Conservation (phyloP, 192 early-diverging fungal genomes). For the Coemansia sp. region DNA sequence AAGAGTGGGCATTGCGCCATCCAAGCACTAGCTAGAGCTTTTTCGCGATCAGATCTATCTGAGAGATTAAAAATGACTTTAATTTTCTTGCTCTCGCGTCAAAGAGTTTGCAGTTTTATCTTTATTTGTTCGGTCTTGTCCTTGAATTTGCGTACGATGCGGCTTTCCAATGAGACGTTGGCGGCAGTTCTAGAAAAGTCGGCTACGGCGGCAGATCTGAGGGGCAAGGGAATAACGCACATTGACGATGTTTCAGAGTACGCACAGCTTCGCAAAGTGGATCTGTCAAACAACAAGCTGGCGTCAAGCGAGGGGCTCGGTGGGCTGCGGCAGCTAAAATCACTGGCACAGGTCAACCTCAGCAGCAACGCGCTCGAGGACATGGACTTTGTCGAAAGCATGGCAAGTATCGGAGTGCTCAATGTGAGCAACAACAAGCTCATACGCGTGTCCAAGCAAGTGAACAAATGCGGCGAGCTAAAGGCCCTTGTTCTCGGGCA, state of each 20-base stretch:
- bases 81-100: too few species aligned
- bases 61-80: too few species aligned
- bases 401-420: slow-evolving; percentile 52
- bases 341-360: slow-evolving; percentile 61
- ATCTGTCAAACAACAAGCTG: slow-evolving; percentile 63
- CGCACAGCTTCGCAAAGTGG: slow-evolving; percentile 53
- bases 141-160: slow-evolving; percentile 10
- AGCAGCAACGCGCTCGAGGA: slow-evolving; percentile 58
- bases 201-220: slow-evolving; percentile 49
- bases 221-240: slow-evolving; percentile 58
- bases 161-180: slow-evolving; percentile 30
- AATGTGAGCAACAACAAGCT: slow-evolving; percentile 70
- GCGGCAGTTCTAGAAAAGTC: slow-evolving; percentile 6
- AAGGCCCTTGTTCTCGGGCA: slow-evolving; percentile 79
- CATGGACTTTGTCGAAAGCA: slow-evolving; percentile 10
- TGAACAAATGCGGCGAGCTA: slow-evolving; percentile 57
- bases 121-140: neutral
- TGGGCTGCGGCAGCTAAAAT: slow-evolving; percentile 52
- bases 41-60: too few species aligned
- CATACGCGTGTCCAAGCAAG: slow-evolving; percentile 57
- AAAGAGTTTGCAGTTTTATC: neutral
- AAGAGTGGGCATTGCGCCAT: slow-evolving; percentile 61
- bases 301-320: slow-evolving; percentile 56
- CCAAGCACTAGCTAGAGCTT: slow-evolving; percentile 38
- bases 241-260: slow-evolving; percentile 69